A percentile compares a stretch with the other conserved stretches of the same genome.
Evolutionary conservation across 1,139 yeast genomes (phyloP).

Genomic region (Debaryomycetaceae sp.): DNA sequence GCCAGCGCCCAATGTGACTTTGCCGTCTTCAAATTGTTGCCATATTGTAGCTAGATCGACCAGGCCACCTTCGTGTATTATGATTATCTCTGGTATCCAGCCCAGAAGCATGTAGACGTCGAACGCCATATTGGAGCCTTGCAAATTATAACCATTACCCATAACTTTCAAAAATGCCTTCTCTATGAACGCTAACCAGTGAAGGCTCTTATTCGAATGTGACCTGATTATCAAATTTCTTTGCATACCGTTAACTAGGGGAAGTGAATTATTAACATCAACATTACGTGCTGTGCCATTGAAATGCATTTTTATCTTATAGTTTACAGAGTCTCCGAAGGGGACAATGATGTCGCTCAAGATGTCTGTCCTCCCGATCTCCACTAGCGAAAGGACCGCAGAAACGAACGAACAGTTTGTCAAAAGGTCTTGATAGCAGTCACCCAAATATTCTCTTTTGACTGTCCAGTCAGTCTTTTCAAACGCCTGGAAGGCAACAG

Average conservation of each 20-base stretch:
- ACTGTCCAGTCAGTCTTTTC: constrained; percentile 16
- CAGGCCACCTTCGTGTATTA: constrained; percentile 27
- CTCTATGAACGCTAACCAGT: constrained; percentile 76
- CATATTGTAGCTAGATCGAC: constrained; percentile 25
- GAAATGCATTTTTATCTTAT: constrained; percentile 35
- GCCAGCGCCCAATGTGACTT: constrained; percentile 60
- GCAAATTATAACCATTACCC: constrained; percentile 59
- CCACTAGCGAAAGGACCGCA: constrained; percentile 47
- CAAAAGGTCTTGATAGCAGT: constrained; percentile 51
- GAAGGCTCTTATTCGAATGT: constrained; percentile 29
- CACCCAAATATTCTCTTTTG: constrained; percentile 14
- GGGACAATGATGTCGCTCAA: constrained; percentile 24
- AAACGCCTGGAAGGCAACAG: constrained; percentile 12
- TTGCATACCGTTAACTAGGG: constrained; percentile 14
- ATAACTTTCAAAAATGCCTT: constrained; percentile 66
- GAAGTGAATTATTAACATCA: constrained; percentile 46
- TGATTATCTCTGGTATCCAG: constrained; percentile 68
- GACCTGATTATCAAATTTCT: constrained; percentile 38
- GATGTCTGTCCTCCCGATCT: constrained; percentile 11
- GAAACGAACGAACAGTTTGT: constrained; percentile 80
- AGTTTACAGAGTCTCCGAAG: constrained; percentile 24
- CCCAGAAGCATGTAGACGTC: constrained; percentile 68
- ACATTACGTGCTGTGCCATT: constrained; percentile 61
- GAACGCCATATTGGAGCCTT: constrained; percentile 78
- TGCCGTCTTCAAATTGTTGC: constrained; percentile 31